Evolutionary conservation across 805 yeast genomes (phyloP).

Genomic region (Wickerhamomyces bovis): DNA sequence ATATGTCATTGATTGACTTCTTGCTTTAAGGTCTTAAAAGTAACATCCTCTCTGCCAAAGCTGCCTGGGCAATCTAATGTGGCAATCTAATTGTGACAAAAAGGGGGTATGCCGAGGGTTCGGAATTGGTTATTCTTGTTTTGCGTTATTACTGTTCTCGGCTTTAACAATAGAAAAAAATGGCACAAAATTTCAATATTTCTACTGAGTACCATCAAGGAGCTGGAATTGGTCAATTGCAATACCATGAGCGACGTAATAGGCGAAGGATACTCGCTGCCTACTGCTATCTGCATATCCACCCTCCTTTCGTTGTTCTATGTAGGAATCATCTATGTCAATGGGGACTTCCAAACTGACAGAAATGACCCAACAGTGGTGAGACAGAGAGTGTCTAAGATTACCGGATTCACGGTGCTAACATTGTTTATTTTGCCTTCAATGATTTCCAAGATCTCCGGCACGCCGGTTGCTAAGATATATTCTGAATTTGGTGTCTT

Average conservation of each 20-base stretch:
- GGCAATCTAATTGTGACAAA: too few species aligned
- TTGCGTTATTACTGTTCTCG: background rate
- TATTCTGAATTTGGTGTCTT: constrained; percentile 29
- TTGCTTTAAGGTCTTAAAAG: too few species aligned
- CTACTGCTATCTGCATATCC: constrained; percentile 23
- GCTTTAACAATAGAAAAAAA: background rate
- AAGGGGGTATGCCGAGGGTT: too few species aligned
- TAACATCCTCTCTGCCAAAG: too few species aligned
- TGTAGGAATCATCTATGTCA: constrained; percentile 36
- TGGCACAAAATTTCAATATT: background rate
- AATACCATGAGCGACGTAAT: background rate
- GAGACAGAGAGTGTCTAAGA: constrained; percentile 33
- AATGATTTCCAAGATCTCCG: constrained; percentile 6
- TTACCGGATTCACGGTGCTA: constrained; percentile 17
- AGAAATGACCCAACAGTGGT: constrained; percentile 42
- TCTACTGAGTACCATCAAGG: too few species aligned
- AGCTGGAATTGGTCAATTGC: background rate
- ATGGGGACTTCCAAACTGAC: constrained; percentile 11
- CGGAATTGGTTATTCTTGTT: too few species aligned
- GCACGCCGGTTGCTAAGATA: constrained; percentile 4
- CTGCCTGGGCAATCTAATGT: background rate
- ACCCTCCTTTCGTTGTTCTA: constrained; percentile 37
- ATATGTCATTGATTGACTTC: too few species aligned
- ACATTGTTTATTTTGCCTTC: constrained; percentile 6
- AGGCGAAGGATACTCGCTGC: background rate